Evolutionary conservation across 345 rosid genomes (phyloP), one percentile per base, ranked within the genome.

Genomic region (Murraya paniculata): DNA sequence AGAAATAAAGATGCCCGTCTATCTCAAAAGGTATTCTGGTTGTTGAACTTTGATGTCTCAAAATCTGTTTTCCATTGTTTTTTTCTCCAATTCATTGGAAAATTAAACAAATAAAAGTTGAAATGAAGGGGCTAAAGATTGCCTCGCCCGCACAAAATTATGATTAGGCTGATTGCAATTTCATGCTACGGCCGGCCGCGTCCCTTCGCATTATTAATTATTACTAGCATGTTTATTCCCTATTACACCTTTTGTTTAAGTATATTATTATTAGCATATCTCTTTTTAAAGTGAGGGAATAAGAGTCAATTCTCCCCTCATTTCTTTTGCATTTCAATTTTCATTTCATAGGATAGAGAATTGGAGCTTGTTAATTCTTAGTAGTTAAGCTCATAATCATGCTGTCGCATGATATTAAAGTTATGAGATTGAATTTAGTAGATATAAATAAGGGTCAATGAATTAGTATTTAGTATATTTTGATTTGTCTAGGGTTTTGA

Each of bases 1-100:
- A 45, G 50, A 45, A 45, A 45, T 45, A 13, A 45, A 82, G 86
- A 84, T 85, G 83, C 87, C 83, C 90, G 75, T 84, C 74, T 33
- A 0, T 45, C 45, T 35, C 41, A 71, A 75, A 78, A 85, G 36
- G 77, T 25, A 62, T 33, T 78, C 24, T 80, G 35, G 80, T 61
- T 53, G 16, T 11, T 22, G 69, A 36, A 36, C 7, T 71, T 71
- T 74, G 82, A 69, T 79, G 68, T 50, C 21, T 30, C 13, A 11
- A 11, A 2, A 2, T 13, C 13, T 66, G 8, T 36, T 66, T 39
- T 39, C 11, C 45, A 1, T 9, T n/a, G n/a, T n/a, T 19, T 35
- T 30, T 35, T 4, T 66, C 8, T 36, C 16, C 6, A 13, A 6
- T 73, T 38, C n/a, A 2, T 18, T 24, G 50, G 9, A 58, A 58